Conservation (phyloP, 306 rosid genomes). For the Lathyrus oleraceus region DNA sequence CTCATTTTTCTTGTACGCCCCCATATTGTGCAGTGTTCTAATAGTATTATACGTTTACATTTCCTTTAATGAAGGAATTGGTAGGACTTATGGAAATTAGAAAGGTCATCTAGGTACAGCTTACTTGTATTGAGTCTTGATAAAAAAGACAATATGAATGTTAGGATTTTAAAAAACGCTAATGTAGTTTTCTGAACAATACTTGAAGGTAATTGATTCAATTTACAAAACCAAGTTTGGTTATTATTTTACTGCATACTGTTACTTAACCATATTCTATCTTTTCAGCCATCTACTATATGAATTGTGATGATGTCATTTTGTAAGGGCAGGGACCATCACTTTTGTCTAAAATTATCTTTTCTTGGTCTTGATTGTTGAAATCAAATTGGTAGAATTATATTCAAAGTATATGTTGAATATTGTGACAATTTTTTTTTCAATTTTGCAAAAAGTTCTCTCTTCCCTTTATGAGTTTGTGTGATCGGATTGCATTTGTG, state of each 20-base stretch:
- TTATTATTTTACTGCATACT: neutral
- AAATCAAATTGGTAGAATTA: constrained; percentile 9
- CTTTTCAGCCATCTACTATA: neutral
- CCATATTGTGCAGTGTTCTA: constrained; percentile 16
- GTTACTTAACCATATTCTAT: neutral
- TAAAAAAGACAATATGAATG: neutral
- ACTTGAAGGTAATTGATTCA: constrained; percentile 10
- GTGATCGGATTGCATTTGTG: constrained; percentile 7
- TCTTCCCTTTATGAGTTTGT: neutral
- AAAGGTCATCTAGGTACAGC: neutral
- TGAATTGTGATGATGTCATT: neutral
- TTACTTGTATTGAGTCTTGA: constrained; percentile 5
- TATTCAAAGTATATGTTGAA: neutral
- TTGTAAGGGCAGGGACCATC: neutral
- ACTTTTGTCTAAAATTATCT: neutral
- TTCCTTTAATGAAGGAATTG: constrained; percentile 1
- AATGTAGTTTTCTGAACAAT: neutral
- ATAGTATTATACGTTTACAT: neutral
- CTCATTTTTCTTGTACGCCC: constrained; percentile 15
- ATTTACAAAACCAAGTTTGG: neutral
- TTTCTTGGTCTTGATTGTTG: constrained; percentile 6
- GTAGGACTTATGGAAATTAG: constrained; percentile 4
- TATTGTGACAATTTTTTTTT: constrained; percentile 18
- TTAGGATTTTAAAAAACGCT: neutral
- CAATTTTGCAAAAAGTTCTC: neutral